A percentile compares a stretch with the other conserved stretches of the same genome.
These are phyloP conservation scores for Eucalyptus regnans DNA, from an alignment of 345 rosid genomes.

Conservation along the genomic window DNA sequence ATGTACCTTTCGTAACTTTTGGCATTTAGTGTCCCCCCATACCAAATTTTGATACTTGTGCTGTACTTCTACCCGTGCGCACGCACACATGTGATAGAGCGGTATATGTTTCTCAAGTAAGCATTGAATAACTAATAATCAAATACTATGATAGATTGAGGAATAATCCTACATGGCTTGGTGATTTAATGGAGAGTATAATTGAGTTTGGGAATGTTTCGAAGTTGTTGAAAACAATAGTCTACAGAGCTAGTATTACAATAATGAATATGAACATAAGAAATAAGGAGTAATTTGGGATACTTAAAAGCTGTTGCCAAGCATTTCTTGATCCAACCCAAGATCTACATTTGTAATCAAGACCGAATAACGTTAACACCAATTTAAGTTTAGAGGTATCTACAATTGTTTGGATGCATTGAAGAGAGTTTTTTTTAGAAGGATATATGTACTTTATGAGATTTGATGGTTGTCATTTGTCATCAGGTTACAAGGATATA, in stretches of 20 bases:
- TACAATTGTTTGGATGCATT: too few relatives aligned
- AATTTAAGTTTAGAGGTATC: neutral
- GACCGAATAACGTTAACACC: too few relatives aligned
- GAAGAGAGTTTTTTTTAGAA: neutral
- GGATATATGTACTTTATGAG: neutral
- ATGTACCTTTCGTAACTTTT: fast-evolving
- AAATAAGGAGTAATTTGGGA: neutral
- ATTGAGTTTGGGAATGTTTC: neutral
- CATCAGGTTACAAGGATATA: neutral
- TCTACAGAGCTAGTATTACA: neutral
- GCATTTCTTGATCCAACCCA: neutral
- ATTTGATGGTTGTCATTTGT: neutral
- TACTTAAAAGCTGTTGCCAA: too few relatives aligned
- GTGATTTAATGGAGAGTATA: neutral
- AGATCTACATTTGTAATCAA: neutral
- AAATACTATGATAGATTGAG: neutral
- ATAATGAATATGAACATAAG: neutral
- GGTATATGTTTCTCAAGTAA: neutral
- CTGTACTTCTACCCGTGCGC: too few relatives aligned
- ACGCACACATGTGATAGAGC: fast-evolving
- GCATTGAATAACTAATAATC: neutral
- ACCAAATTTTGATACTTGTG: too few relatives aligned
- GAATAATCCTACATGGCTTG: neutral
- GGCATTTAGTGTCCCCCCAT: too few relatives aligned
- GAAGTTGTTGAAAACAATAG: neutral